These are phyloP conservation scores for Diaporthe citriasiana DNA, from an alignment of 2,329 filamentous ascomycete genomes.

Conservation along the genomic window DNA sequence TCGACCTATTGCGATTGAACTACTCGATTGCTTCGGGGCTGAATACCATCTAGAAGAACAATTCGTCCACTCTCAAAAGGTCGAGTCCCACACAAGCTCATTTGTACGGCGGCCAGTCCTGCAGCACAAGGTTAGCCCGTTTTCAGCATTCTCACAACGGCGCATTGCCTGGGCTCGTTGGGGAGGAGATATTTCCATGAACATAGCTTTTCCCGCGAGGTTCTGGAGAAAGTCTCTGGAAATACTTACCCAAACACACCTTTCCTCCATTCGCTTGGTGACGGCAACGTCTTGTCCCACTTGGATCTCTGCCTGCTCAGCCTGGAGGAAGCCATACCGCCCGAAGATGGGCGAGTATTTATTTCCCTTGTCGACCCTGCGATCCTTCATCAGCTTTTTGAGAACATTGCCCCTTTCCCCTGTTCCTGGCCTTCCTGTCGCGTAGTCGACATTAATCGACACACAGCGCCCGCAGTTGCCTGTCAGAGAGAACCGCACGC, in stretches of 20 bases:
- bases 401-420: constrained; percentile 73
- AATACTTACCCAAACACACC: constrained; percentile 35
- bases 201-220: neutral
- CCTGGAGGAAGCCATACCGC: constrained; percentile 74
- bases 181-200: neutral
- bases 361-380: constrained; percentile 77
- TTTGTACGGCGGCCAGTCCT: constrained; percentile 39
- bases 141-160: neutral
- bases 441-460: constrained; percentile 80
- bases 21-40: neutral
- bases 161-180: too few species aligned
- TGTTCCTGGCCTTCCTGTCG: constrained; percentile 70
- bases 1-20: neutral
- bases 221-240: neutral
- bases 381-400: constrained; percentile 78
- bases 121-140: neutral
- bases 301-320: constrained; percentile 55
- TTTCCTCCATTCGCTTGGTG: constrained; percentile 53
- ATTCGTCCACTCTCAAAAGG: neutral
- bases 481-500: constrained; percentile 68
- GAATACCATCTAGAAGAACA: neutral
- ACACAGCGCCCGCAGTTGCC: constrained; percentile 78
- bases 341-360: constrained; percentile 81
- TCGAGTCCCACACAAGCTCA: neutral
- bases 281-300: constrained; percentile 71